Evolutionary conservation across 805 yeast species (phyloP).

Genomic region (Isabelozyma rhagii): DNA sequence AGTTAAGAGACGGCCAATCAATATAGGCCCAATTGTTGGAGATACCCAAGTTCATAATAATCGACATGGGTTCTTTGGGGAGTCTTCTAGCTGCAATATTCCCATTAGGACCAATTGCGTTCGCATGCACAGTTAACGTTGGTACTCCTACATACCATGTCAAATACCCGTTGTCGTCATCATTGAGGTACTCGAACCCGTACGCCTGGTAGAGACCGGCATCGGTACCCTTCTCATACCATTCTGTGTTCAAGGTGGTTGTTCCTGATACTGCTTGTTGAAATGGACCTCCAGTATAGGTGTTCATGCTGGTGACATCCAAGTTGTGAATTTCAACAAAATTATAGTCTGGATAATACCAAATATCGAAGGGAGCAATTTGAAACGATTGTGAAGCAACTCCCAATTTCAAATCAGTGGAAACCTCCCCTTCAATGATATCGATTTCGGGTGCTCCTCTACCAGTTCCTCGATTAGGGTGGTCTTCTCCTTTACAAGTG

Average conservation of each 20-base stretch:
- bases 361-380: slow-evolving; percentile 89
- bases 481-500: slow-evolving; percentile 35
- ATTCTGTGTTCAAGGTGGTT: slow-evolving; percentile 70
- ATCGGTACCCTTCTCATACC: slow-evolving; percentile 72
- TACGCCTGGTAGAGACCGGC: slow-evolving; percentile 61
- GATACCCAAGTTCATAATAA: slow-evolving; percentile 82
- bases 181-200: slow-evolving; percentile 76
- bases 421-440: slow-evolving; percentile 80
- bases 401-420: slow-evolving; percentile 49
- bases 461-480: slow-evolving; percentile 36
- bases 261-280: slow-evolving; percentile 90
- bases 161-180: slow-evolving; percentile 60
- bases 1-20: slow-evolving; percentile 76
- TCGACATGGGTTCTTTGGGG: slow-evolving; percentile 90
- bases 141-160: slow-evolving; percentile 89
- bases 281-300: slow-evolving; percentile 88
- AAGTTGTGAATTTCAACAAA: slow-evolving; percentile 70
- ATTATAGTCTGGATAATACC: slow-evolving; percentile 90
- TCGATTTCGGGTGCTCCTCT: slow-evolving; percentile 71
- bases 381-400: slow-evolving; percentile 91
- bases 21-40: slow-evolving; percentile 93
- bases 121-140: slow-evolving; percentile 68
- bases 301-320: slow-evolving; percentile 74
- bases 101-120: slow-evolving; percentile 85
- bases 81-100: slow-evolving; percentile 81